Base-by-base conservation (phyloP, 176 grass and related monocot genomes). In the Aegilops sharonensis region DNA sequence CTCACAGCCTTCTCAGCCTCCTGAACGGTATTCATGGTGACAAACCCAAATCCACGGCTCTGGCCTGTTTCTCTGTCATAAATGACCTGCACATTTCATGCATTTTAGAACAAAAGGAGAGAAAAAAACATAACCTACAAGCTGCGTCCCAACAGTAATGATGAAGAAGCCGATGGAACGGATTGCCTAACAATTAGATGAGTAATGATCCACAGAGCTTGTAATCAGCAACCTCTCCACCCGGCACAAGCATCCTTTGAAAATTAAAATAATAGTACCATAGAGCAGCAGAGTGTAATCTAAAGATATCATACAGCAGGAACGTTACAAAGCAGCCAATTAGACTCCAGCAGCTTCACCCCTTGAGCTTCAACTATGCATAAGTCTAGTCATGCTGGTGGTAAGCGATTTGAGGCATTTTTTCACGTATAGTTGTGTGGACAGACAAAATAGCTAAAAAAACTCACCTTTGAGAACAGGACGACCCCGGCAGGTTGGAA, bases 1-100 rank as follows among this genome's bases (percentile, higher is more conserved):
- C 89, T 87, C 37, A 97, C 89, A 85, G 92, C 94, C 75, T 87
- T 91, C 23, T 97, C 94, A 29, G 94, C 95, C 83, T 97, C 92
- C 86, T 97, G 92, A 64, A 92, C 84, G 57, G 92, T 97, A 64
- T 72, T 88, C 92, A 97, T 94, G 15, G 90, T 94, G 66, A 97
- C 73, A 85, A 84, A 97, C 23, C 84, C 92, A 84, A 94, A 94
- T 50, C 94, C 94, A 67, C 94, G 90, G 67, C 94, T 97, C 76
- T 24, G 59, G 39, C 87, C 84, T 4, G 92, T 97, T 67, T 90
- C 92, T 82, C 94, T 92, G 87, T 94, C 89, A 43, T 94, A 97
- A 76, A 94, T 89, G 72, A 97, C 89, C 94, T 97, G 83, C 43
- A 84, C n/a, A 89, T 8, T 5, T 5, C 10, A 61, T 37, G 35